phyloP scores from a whole-genome alignment of 2,329 filamentous ascomycete genomes.

The Paradendryphiella salina region DNA sequence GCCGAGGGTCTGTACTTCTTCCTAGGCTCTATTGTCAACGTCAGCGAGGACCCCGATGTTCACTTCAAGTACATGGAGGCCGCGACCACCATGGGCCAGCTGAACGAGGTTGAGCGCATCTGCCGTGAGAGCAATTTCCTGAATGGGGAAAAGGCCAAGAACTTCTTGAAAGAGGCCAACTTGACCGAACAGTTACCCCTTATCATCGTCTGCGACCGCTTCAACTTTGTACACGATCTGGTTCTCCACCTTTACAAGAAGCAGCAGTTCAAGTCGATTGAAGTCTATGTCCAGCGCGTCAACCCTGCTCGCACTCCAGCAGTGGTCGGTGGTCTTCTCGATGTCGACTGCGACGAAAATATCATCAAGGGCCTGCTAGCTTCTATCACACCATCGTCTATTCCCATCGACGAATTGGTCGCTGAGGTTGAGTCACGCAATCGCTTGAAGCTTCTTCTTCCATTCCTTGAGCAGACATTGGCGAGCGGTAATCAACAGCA shows the following conservation, averaged over 20 bases:
- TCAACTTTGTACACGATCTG: constrained; percentile 97
- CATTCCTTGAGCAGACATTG: constrained; percentile 92
- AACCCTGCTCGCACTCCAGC: constrained; percentile 90
- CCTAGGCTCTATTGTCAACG: constrained; percentile 94
- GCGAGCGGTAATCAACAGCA: constrained; percentile 92
- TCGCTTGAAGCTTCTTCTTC: constrained; percentile 89
- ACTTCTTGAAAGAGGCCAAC: constrained; percentile 96
- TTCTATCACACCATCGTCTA: constrained; percentile 80
- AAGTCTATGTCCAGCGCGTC: constrained; percentile 95
- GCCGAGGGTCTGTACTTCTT: constrained; percentile 98
- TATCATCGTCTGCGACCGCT: constrained; percentile 98
- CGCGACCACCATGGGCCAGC: constrained; percentile 88
- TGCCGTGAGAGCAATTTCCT: constrained; percentile 90
- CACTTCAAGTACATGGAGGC: constrained; percentile 99
- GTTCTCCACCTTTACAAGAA: constrained; percentile 98
- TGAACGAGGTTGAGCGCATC: constrained; percentile 95
- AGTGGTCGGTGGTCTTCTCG: constrained; percentile 88
- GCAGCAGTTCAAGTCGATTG: constrained; percentile 98
- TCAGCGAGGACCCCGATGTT: constrained; percentile 92
- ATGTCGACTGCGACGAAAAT: constrained; percentile 94
- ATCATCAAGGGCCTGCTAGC: constrained; percentile 91
- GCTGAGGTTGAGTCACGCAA: constrained; percentile 94
- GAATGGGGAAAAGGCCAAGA: constrained; percentile 96
- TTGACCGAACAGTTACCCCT: constrained; percentile 90
- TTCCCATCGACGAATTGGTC: constrained; percentile 94